phyloP scores from a whole-genome alignment of 768 basidiomycete species.

The Suillus hirtellus region DNA sequence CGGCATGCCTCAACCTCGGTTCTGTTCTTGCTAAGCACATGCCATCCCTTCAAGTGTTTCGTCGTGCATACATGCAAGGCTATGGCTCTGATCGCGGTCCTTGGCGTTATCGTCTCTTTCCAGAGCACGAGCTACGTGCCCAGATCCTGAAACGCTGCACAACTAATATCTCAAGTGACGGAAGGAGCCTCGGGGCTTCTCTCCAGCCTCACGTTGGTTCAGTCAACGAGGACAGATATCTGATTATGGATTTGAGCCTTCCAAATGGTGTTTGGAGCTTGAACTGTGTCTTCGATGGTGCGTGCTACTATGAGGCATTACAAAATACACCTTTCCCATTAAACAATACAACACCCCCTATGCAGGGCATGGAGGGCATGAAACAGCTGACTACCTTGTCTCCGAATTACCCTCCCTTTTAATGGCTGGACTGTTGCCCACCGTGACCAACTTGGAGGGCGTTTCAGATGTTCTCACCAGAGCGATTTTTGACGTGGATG shows the following conservation, averaged over 20 bases:
- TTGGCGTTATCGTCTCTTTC: constrained; percentile 30
- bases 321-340: not conserved
- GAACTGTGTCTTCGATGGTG: constrained; percentile 50
- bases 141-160: constrained; percentile 33
- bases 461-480: constrained; percentile 36
- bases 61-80: not conserved
- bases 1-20: not conserved
- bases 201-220: constrained; percentile 49
- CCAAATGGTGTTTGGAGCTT: constrained; percentile 43
- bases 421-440: constrained; percentile 4
- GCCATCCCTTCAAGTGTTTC: constrained; percentile 3
- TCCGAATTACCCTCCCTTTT: constrained; percentile 35
- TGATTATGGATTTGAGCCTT: constrained; percentile 41
- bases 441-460: constrained; percentile 9
- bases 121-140: constrained; percentile 40
- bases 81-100: constrained; percentile 15
- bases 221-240: constrained; percentile 47
- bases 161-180: not conserved
- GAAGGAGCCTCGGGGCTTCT: constrained; percentile 37
- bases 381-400: constrained; percentile 44
- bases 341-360: constrained; percentile 18
- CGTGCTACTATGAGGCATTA: constrained; percentile 9
- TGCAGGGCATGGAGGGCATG: constrained; percentile 43
- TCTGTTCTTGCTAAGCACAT: not conserved
- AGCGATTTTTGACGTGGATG: constrained; percentile 41